phyloP scores from a whole-genome alignment of 116 monocot genomes.

The Dioscorea cayenensis region DNA sequence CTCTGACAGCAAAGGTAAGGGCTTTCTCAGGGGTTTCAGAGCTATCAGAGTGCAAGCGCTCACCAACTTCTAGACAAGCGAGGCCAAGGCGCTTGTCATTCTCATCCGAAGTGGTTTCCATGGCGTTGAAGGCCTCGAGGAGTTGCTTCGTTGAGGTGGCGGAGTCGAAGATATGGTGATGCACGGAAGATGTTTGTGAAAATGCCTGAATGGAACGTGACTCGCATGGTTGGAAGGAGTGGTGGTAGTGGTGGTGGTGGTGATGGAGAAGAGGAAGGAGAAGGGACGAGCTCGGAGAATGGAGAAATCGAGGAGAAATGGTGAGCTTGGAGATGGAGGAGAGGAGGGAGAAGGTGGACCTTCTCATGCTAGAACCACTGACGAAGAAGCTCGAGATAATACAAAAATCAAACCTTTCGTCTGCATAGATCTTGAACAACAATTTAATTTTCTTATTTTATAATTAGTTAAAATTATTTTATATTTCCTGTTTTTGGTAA shows the following conservation, averaged over 20 bases:
- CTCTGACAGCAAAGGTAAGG: slow-evolving; percentile 28
- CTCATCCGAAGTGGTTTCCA: slow-evolving; percentile 13
- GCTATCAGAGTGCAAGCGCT: slow-evolving; percentile 1
- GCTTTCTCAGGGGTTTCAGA: slow-evolving; percentile 19
- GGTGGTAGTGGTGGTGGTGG: not conserved
- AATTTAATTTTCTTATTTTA: too few relatives aligned
- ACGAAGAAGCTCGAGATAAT: too few relatives aligned
- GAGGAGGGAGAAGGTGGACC: slow-evolving; percentile 7
- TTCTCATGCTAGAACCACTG: slow-evolving; percentile 10
- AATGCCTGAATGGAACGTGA: slow-evolving; percentile 2
- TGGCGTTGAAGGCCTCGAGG: slow-evolving; percentile 18
- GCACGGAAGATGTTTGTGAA: not conserved
- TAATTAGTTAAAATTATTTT: too few relatives aligned
- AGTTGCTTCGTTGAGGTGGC: slow-evolving; percentile 11
- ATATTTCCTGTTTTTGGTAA: too few relatives aligned
- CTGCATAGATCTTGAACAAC: too few relatives aligned
- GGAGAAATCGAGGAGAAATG: not conserved
- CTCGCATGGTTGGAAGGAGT: not conserved
- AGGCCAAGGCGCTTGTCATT: slow-evolving; percentile 18
- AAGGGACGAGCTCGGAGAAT: not conserved
- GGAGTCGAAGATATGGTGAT: slow-evolving; percentile 7
- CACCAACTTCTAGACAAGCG: slow-evolving; percentile 16
- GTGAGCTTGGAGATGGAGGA: not conserved
- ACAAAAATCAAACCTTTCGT: too few relatives aligned
- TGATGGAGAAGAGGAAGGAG: slow-evolving; percentile 2